Evolutionary conservation across 2,329 filamentous ascomycete species (phyloP).

Genomic region (Botrytis fragariae): DNA sequence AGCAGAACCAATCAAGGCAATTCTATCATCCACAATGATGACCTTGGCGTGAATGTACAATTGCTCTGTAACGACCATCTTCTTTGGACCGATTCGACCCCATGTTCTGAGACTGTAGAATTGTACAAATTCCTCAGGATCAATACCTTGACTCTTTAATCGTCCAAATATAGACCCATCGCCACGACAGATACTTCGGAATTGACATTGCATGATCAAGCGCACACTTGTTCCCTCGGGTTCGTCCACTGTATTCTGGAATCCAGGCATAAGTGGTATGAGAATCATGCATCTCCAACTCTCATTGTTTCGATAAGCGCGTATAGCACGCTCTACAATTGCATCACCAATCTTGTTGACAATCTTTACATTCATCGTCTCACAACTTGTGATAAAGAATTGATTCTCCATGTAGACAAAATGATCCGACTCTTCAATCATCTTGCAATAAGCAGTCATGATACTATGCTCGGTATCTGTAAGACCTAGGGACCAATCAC

Average conservation of each 20-base stretch:
- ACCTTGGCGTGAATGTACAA: slow-evolving; percentile 97
- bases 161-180: slow-evolving; percentile 89
- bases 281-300: slow-evolving; percentile 88
- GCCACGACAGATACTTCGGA: slow-evolving; percentile 90
- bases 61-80: slow-evolving; percentile 87
- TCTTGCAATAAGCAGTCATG: slow-evolving; percentile 89
- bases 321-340: slow-evolving; percentile 84
- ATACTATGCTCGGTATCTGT: slow-evolving; percentile 90
- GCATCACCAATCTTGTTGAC: slow-evolving; percentile 94
- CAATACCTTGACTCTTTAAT: slow-evolving; percentile 74
- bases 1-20: slow-evolving; percentile 91
- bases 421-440: slow-evolving; percentile 93
- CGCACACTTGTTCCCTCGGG: slow-evolving; percentile 93
- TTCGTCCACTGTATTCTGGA: slow-evolving; percentile 93
- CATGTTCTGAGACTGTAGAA: slow-evolving; percentile 92
- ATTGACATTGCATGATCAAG: slow-evolving; percentile 96
- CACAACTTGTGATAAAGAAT: slow-evolving; percentile 93
- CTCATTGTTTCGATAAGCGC: slow-evolving; percentile 78
- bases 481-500: slow-evolving; percentile 87
- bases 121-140: slow-evolving; percentile 91
- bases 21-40: slow-evolving; percentile 91
- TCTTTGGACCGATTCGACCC: slow-evolving; percentile 82
- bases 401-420: slow-evolving; percentile 99
- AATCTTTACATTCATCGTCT: slow-evolving; percentile 83
- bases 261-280: slow-evolving; percentile 96